Evolutionary conservation across 2,329 filamentous ascomycete species (phyloP), one percentile per base, ranked within the genome.

Genomic region (Xylariaceae sp.): DNA sequence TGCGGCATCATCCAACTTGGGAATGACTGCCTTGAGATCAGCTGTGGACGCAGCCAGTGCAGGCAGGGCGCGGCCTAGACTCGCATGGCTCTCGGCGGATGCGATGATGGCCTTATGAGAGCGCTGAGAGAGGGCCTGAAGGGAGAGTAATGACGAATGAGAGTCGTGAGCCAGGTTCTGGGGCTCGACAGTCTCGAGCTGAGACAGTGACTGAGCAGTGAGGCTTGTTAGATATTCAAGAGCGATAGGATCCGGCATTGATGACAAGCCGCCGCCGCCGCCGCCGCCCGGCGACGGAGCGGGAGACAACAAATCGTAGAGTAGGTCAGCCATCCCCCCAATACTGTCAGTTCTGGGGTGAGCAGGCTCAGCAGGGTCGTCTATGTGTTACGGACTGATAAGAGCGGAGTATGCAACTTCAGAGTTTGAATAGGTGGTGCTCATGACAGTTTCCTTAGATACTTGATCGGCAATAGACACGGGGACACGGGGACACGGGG

Each of bases 41-140:
- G 78, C 76, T 3, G 87, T 82, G 65, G 87, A 80, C 47, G 79
- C 76, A 39, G 81, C 82, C 44, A 97, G 75, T 11, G 75, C 71
- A 0, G 90, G 88, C n/a, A 99, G 76, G 1, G 85, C 81, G n/a
- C 79, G 76, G 48, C 78, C 77, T 6, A 97, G 79, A 7, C 84
- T 84, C n/a, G 83, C 80, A 65, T 97, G 85, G 64, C 88, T 86
- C 62, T 84, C 81, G 27, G 89, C 85, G 3, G 92, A 94, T 51
- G 85, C 79, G 63, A 96, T 91, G 60, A 97, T 85, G 19, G 86
- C 80, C 67, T 87, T 89, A 71, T 96, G 87, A 0, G 91, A 96
- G 62, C 89, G 88, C 64, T 95, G 95, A 6, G 91, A 92, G 48
- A 97, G 83, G 0, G 84, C 82, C 69, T 99, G 94, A 1, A 97